These are phyloP conservation scores for Nicotiana rustica DNA, from an alignment of 305 asterid genomes.

Conservation along the genomic window DNA sequence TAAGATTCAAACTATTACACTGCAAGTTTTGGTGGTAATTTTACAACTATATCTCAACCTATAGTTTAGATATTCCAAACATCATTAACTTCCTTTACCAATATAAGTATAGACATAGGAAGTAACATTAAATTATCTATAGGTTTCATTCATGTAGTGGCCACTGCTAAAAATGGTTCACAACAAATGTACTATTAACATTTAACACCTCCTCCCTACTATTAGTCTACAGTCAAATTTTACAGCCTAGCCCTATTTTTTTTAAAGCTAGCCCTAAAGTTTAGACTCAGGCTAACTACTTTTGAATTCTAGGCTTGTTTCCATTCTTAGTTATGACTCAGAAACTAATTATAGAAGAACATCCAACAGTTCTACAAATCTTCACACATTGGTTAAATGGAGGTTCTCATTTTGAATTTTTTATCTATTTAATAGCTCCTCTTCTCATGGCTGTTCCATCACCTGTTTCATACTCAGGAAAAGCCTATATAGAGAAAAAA, in stretches of 20 bases:
- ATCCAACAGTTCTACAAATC: not conserved
- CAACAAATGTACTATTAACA: conserved; percentile 2
- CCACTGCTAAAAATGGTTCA: conserved; percentile 11
- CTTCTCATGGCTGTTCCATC: not conserved
- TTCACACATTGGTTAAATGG: conserved; percentile 3
- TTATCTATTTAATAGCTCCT: not conserved
- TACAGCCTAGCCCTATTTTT: conserved; percentile 19
- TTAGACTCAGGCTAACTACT: conserved; percentile 29
- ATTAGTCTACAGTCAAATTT: not conserved
- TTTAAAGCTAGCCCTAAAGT: not conserved
- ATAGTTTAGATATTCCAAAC: conserved; percentile 22
- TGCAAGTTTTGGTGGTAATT: not conserved
- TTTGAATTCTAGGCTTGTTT: not conserved
- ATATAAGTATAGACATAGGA: conserved; percentile 1
- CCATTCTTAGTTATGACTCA: conserved; percentile 2
- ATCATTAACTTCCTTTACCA: not conserved
- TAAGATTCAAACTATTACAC: not conserved
- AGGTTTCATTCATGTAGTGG: conserved; percentile 24
- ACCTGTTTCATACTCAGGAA: not conserved
- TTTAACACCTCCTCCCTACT: not conserved
- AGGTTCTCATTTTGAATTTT: conserved; percentile 2
- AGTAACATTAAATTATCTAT: conserved; percentile 3
- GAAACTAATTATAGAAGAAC: not conserved
- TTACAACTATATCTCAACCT: not conserved
- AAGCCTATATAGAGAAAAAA: conserved; percentile 1